A percentile compares a stretch with the other conserved stretches of the same genome.
phyloP scores from a whole-genome alignment of 2,329 filamentous ascomycete genomes.

The Colletotrichum gloeosporioides region DNA sequence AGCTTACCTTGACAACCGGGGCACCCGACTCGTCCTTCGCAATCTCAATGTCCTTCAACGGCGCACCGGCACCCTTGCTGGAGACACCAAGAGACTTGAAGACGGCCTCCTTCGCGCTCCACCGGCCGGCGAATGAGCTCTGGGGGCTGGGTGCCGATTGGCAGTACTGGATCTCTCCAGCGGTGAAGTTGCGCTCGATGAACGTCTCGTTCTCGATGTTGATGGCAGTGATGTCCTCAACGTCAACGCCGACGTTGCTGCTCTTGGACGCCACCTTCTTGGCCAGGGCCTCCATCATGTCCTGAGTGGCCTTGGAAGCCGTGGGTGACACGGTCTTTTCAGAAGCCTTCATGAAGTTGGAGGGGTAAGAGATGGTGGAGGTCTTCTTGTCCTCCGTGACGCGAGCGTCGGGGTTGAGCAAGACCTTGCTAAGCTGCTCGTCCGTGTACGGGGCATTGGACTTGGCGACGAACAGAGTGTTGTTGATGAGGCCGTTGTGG shows the following conservation, averaged over 20 bases:
- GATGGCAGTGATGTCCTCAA: constrained; percentile 86
- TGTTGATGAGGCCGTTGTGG: constrained; percentile 98
- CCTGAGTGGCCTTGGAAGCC: constrained; percentile 68
- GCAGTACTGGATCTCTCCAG: constrained; percentile 86
- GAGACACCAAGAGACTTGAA: constrained; percentile 95
- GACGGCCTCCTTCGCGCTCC: constrained; percentile 97
- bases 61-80: constrained; percentile 86
- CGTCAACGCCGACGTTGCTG: constrained; percentile 91
- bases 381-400: constrained; percentile 88
- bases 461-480: constrained; percentile 97
- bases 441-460: constrained; percentile 88
- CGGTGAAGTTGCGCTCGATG: constrained; percentile 92
- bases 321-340: constrained; percentile 57
- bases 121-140: constrained; percentile 91
- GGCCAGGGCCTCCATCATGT: constrained; percentile 80
- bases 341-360: constrained; percentile 70
- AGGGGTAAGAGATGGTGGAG: constrained; percentile 75
- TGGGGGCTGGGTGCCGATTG: constrained; percentile 77
- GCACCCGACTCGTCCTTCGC: constrained; percentile 79
- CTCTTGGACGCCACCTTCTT: constrained; percentile 63
- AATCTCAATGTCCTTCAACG: constrained; percentile 95
- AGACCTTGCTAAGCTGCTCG: constrained; percentile 82
- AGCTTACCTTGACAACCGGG: constrained; percentile 82
- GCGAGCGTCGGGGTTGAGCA: constrained; percentile 92
- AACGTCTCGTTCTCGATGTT: constrained; percentile 96